phyloP scores from a whole-genome alignment of 2,329 filamentous ascomycete species.

The Talaromyces funiculosus region DNA sequence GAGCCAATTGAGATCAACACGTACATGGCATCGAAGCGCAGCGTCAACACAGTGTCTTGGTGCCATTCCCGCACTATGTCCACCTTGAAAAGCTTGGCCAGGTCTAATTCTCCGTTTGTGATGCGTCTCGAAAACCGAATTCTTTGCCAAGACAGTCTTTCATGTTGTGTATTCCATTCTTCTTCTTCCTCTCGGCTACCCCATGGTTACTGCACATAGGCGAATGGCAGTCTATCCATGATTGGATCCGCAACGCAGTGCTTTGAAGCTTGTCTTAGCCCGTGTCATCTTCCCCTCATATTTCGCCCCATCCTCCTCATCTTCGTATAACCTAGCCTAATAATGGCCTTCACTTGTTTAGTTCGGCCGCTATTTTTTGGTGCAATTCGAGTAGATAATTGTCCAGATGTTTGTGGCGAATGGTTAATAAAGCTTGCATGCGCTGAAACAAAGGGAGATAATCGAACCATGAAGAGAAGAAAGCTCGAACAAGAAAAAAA shows the following conservation, averaged over 20 bases:
- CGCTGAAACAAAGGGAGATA: not conserved
- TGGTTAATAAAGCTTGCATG: not conserved
- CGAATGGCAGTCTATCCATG: no score
- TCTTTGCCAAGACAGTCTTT: not conserved
- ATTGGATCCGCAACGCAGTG: not conserved
- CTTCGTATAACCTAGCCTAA: not conserved
- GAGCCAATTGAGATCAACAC: not conserved
- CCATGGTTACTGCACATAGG: not conserved
- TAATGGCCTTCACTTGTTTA: not conserved
- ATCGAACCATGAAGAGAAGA: not conserved
- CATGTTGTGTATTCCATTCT: not conserved
- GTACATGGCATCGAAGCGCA: not conserved
- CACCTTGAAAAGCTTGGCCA: not conserved
- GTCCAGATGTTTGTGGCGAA: no score
- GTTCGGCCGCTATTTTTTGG: not conserved
- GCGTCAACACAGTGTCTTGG: not conserved
- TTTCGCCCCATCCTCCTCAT: not conserved
- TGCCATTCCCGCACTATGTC: not conserved
- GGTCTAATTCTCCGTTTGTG: not conserved
- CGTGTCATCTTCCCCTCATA: not conserved
- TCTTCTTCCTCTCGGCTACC: not conserved
- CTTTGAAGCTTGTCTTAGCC: not conserved
- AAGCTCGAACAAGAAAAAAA: not conserved
- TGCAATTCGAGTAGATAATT: no score
- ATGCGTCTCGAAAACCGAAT: slow-evolving; percentile 35